Conservation (phyloP, 2,329 filamentous ascomycete species). For the Sodiomyces alkalinus region DNA sequence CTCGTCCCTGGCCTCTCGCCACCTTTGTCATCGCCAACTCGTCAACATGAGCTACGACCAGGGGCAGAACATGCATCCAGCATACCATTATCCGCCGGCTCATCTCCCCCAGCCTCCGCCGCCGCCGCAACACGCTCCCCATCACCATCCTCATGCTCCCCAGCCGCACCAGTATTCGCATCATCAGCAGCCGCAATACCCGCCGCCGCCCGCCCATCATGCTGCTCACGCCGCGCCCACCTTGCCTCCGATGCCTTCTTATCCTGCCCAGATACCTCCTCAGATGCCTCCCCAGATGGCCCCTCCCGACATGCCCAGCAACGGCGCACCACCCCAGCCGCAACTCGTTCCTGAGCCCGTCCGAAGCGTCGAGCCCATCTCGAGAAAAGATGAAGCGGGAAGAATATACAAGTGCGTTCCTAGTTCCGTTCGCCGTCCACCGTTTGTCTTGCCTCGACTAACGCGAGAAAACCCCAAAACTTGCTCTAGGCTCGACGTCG, state of each 20-base stretch:
- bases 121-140: slow-evolving; percentile 1
- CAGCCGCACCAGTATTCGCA: slow-evolving; percentile 1
- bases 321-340: slow-evolving; percentile 3
- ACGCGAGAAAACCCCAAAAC: too few relatives aligned
- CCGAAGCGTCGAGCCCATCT: slow-evolving; percentile 2
- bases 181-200: slow-evolving; percentile 2
- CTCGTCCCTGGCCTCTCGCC: too few relatives aligned
- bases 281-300: slow-evolving; percentile 2
- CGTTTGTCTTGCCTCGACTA: too few relatives aligned
- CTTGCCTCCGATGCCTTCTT: slow-evolving; percentile 7
- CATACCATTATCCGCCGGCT: slow-evolving; percentile 6
- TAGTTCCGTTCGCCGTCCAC: too few relatives aligned
- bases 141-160: slow-evolving; percentile 2
- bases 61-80: slow-evolving; percentile 1
- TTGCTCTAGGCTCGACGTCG: slow-evolving; percentile 51
- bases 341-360: slow-evolving; percentile 1
- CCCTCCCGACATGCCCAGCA: slow-evolving; percentile 5
- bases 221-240: slow-evolving; percentile 4
- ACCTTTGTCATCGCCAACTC: not conserved
- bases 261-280: slow-evolving; percentile 1
- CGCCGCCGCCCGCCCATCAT: not conserved
- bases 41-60: slow-evolving; percentile 8
- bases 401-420: slow-evolving; percentile 1
- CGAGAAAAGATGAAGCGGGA: slow-evolving; percentile 1
- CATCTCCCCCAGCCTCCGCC: slow-evolving; percentile 3